Percentiles rank a stretch among this genome's conserved stretches.
Conservation (phyloP, 139 green algal genomes). For the Picochlorum sp. region DNA sequence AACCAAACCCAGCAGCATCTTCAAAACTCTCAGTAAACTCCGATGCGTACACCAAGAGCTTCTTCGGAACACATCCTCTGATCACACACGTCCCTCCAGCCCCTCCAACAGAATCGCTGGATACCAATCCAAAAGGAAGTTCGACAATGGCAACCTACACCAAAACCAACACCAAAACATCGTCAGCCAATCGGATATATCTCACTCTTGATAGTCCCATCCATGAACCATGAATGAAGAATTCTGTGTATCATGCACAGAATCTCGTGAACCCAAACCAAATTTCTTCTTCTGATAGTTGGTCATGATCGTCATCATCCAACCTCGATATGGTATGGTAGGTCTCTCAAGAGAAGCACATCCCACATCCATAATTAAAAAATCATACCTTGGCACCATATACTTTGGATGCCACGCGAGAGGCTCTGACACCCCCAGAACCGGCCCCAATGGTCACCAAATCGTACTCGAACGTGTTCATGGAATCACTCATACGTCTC, state of each 20-base stretch:
- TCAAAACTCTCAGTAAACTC: constrained; percentile 53
- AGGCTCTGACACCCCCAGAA: constrained; percentile 72
- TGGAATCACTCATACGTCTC: background rate
- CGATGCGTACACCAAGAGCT: constrained; percentile 47
- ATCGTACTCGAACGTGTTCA: constrained; percentile 57
- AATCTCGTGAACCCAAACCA: background rate
- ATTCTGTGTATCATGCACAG: no score
- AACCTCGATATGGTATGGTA: no score
- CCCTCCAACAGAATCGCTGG: constrained; percentile 57
- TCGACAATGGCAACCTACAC: constrained; percentile 87
- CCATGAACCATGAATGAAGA: no score
- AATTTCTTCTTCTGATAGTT: background rate
- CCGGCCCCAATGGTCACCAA: constrained; percentile 87
- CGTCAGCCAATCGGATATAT: background rate
- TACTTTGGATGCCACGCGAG: constrained; percentile 46
- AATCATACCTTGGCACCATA: constrained; percentile 44
- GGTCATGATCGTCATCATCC: no score
- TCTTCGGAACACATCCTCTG: constrained; percentile 70
- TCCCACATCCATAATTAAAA: no score
- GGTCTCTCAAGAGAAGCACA: no score
- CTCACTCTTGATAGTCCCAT: no score
- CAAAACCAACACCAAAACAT: constrained; percentile 22
- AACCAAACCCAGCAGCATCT: constrained; percentile 71
- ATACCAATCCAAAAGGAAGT: constrained; percentile 79
- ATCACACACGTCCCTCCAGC: constrained; percentile 77